Evolutionary conservation across 2,329 filamentous ascomycete species (phyloP), one percentile per base, ranked within the genome.

Genomic region (Sporothrix sp.): DNA sequence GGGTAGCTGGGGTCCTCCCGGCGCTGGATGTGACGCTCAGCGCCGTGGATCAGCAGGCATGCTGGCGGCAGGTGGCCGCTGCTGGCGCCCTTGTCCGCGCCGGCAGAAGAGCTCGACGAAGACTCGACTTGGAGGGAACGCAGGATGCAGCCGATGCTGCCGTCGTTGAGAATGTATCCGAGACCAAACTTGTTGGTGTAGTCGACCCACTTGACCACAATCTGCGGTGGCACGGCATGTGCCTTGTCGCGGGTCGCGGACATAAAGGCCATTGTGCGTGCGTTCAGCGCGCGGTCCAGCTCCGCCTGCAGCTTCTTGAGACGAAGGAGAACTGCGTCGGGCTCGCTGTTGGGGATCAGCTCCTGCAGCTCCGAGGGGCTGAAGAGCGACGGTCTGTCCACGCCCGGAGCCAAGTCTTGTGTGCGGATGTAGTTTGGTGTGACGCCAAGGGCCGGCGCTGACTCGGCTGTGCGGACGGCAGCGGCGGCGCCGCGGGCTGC

Each of bases 171-270:
- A 52, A 91, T 87, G 61, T 91, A 93, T 32, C 87, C 87, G 14
- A 93, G 74, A 11, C 87, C 87, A 63, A 89, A 88, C 63, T 89
- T 89, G 66, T 89, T 87, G 53, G 85, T 88, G 65, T 93, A 93
- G 63, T 93, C 87, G 7, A 93, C 87, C 87, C 87, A 93, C 62
- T 90, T 88, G 10, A 84, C 78, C 11, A 84, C 80, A 39, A 84
- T 77, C 61, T 81, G 68, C 61, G 84, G 75, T 62, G 83, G 66
- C 54, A 81, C 67, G 61, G 84, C 74, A 62, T 83, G 65, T 53
- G 81, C 61, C 62, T 75, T 69, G 52, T 74, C 69, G 66, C 78
- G 75, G 9, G 75, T 69, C 2, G 50, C 48, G 0, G 72, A 74
- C 44, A 81, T 68, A 49, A 81, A 71, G 18, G 79, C 79, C 72